Conservation (phyloP, 805 yeast species). For the Candida silvicultrix region DNA sequence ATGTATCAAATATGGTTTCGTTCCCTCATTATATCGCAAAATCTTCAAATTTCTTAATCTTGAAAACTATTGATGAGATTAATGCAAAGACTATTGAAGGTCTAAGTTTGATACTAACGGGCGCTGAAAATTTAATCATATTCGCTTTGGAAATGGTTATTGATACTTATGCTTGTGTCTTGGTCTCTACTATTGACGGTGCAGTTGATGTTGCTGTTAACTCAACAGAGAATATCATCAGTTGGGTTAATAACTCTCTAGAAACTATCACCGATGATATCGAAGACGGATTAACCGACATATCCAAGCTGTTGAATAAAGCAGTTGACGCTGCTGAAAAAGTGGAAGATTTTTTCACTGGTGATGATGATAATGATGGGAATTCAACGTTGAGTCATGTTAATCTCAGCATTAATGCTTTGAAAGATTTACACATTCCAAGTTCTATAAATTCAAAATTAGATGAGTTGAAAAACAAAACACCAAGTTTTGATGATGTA, state of each 20-base stretch:
- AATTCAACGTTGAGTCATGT: slow-evolving; percentile 36
- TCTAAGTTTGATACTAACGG: slow-evolving; percentile 43
- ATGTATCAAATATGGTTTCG: slow-evolving; percentile 28
- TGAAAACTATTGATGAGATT: slow-evolving; percentile 39
- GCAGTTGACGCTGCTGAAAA: slow-evolving; percentile 44
- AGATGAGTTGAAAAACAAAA: slow-evolving; percentile 38
- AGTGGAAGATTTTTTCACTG: slow-evolving; percentile 51
- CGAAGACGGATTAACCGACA: slow-evolving; percentile 56
- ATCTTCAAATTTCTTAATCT: slow-evolving; percentile 47
- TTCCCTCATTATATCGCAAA: slow-evolving; percentile 53
- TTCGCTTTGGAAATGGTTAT: slow-evolving; percentile 67
- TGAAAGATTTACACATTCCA: slow-evolving; percentile 62
- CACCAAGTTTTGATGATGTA: slow-evolving; percentile 64
- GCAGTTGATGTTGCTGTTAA: slow-evolving; percentile 68
- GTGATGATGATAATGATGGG: slow-evolving; percentile 27
- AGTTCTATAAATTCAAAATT: slow-evolving; percentile 53
- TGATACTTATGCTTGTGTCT: slow-evolving; percentile 83
- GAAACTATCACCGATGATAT: slow-evolving; percentile 49
- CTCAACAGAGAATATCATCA: slow-evolving; percentile 58
- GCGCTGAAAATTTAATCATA: slow-evolving; percentile 49
- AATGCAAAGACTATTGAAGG: slow-evolving; percentile 39
- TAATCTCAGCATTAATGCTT: slow-evolving; percentile 47
- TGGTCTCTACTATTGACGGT: slow-evolving; percentile 69
- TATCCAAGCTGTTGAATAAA: slow-evolving; percentile 52
- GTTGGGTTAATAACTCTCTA: slow-evolving; percentile 56